Evolutionary conservation across 2,329 filamentous ascomycete species (phyloP).

Genomic region (Penicillium sp.): DNA sequence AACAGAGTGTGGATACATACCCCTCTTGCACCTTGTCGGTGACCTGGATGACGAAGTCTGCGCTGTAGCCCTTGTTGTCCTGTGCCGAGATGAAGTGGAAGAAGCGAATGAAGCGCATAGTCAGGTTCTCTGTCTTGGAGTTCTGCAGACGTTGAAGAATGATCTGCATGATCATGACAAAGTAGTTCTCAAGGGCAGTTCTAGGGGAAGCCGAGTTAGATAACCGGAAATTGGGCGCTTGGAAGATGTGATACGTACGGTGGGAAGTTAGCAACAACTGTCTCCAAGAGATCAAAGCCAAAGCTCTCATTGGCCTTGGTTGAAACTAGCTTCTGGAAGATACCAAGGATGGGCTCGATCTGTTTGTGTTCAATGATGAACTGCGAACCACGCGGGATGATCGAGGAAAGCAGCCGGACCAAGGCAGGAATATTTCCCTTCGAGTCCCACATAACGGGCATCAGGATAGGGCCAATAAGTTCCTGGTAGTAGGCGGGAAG

Average conservation of each 20-base stretch:
- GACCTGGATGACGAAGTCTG: constrained; percentile 85
- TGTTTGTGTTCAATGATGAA: constrained; percentile 76
- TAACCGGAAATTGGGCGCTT: not conserved
- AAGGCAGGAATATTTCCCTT: constrained; percentile 91
- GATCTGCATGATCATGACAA: constrained; percentile 73
- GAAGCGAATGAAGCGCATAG: constrained; percentile 84
- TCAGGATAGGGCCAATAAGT: constrained; percentile 73
- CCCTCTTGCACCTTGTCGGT: constrained; percentile 76
- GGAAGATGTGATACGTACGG: constrained; percentile 50
- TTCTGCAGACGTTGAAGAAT: constrained; percentile 70
- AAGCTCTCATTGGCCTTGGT: constrained; percentile 81
- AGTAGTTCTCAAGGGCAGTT: constrained; percentile 68
- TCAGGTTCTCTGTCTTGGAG: constrained; percentile 79
- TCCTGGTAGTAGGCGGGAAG: constrained; percentile 78
- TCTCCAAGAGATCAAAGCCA: constrained; percentile 86
- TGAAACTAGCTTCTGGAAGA: constrained; percentile 86
- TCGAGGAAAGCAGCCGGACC: constrained; percentile 76
- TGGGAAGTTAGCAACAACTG: constrained; percentile 69
- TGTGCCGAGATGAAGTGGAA: constrained; percentile 86
- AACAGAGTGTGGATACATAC: constrained; percentile 37
- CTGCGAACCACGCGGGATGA: constrained; percentile 73
- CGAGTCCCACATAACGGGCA: constrained; percentile 83
- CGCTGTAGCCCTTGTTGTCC: constrained; percentile 76
- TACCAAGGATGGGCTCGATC: constrained; percentile 82
- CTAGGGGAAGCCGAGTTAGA: constrained; percentile 38